phyloP scores from a whole-genome alignment of 441 rosid genomes.

The Manihot esculenta region DNA sequence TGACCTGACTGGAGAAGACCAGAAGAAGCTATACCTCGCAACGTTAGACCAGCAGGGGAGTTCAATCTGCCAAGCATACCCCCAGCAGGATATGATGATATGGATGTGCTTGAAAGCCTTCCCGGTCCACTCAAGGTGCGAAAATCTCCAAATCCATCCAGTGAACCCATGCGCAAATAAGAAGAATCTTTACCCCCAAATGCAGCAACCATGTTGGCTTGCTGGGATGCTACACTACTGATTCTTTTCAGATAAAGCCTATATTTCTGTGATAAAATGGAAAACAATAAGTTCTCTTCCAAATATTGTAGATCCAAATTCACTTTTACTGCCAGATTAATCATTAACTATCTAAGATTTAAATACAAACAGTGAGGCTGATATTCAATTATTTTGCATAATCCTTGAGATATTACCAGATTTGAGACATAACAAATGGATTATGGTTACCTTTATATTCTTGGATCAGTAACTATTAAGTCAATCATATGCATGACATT shows the following conservation, averaged over 20 bases:
- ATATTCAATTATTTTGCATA: background rate
- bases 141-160: constrained; percentile 66
- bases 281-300: constrained; percentile 15
- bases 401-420: background rate
- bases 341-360: background rate
- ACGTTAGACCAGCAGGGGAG: constrained; percentile 53
- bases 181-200: constrained; percentile 61
- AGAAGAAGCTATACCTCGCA: constrained; percentile 60
- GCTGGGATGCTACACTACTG: constrained; percentile 46
- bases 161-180: constrained; percentile 49
- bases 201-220: constrained; percentile 46
- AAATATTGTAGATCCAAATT: constrained; percentile 2
- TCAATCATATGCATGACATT: background rate
- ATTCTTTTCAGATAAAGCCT: constrained; percentile 80
- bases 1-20: constrained; percentile 50
- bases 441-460: background rate
- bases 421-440: background rate
- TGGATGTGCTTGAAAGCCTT: constrained; percentile 39
- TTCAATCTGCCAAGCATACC: constrained; percentile 64
- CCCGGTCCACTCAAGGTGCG: constrained; percentile 52
- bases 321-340: background rate
- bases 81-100: constrained; percentile 52
- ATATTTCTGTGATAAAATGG: constrained; percentile 65
- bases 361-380: background rate
- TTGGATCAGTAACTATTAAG: background rate